These are phyloP conservation scores for Entrophospora sp. DNA, from an alignment of 192 early-diverging fungal genomes.

Conservation along the genomic window DNA sequence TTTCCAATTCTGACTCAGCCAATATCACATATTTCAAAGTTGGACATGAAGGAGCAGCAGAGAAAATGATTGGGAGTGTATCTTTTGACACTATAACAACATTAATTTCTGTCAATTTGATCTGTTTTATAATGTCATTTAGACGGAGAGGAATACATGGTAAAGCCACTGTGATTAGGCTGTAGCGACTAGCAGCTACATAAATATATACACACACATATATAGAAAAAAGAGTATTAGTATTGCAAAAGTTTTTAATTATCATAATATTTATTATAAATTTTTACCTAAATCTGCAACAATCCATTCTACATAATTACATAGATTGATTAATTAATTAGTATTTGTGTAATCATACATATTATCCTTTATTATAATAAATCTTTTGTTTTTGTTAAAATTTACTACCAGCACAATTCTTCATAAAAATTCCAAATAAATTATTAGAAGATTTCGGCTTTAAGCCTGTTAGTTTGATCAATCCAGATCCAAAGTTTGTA, in stretches of 20 bases:
- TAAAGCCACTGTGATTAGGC: constrained; percentile 9
- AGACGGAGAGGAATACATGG: neutral
- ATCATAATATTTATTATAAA: neutral
- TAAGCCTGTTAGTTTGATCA: constrained; percentile 24
- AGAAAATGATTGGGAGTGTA: neutral
- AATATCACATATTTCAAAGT: constrained; percentile 11
- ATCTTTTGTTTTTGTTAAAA: neutral
- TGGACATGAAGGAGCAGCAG: constrained; percentile 3
- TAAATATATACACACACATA: neutral
- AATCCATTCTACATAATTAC: constrained; percentile 14
- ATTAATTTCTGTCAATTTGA: neutral
- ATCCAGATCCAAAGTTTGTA: constrained; percentile 30
- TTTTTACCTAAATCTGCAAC: constrained; percentile 16
- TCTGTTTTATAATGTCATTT: constrained; percentile 5
- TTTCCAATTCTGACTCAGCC: neutral
- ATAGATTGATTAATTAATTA: no score
- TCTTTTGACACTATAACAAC: neutral
- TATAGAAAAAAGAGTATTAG: neutral
- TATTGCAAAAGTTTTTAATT: neutral
- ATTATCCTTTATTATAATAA: no score
- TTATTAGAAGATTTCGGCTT: constrained; percentile 24
- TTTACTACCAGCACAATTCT: constrained; percentile 34
- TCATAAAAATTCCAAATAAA: constrained; percentile 29
- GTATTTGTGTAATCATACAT: no score
- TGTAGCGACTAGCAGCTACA: constrained; percentile 15